A percentile compares a stretch with the other conserved stretches of the same genome.
Evolutionary conservation across 2,329 filamentous ascomycete genomes (phyloP).

Genomic region (Gaeumannomyces sp.): DNA sequence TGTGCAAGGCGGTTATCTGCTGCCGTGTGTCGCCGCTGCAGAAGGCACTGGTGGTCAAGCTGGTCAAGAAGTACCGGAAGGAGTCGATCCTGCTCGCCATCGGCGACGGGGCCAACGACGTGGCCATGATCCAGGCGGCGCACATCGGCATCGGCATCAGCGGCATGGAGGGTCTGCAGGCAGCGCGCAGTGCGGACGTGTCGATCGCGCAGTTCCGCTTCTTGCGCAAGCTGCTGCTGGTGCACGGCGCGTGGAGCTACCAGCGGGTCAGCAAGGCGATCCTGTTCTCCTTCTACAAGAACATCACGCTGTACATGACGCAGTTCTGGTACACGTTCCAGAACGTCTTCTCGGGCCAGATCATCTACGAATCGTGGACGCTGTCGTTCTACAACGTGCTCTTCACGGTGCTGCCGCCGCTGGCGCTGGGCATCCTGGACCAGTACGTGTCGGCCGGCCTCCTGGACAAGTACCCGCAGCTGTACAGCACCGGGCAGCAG

Average conservation of each 20-base stretch:
- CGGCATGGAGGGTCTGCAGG: constrained; percentile 93
- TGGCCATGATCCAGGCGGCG: constrained; percentile 99
- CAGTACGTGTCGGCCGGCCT: constrained; percentile 94
- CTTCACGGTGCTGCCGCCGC: constrained; percentile 88
- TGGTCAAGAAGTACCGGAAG: constrained; percentile 87
- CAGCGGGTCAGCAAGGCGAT: constrained; percentile 96
- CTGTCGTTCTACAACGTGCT: constrained; percentile 99
- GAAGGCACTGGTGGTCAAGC: constrained; percentile 94
- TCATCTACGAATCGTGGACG: constrained; percentile 99
- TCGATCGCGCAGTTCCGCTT: constrained; percentile 94
- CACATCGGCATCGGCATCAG: constrained; percentile 98
- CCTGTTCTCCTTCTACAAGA: constrained; percentile 98
- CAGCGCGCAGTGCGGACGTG: constrained; percentile 90
- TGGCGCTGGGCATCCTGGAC: constrained; percentile 93
- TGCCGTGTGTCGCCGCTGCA: constrained; percentile 94
- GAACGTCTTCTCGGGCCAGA: constrained; percentile 94
- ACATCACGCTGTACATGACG: constrained; percentile 97
- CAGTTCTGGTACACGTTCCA: constrained; percentile 99
- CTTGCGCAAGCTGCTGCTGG: constrained; percentile 85
- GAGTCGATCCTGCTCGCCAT: constrained; percentile 91
- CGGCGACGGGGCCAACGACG: constrained; percentile 95
- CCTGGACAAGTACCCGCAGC: constrained; percentile 89
- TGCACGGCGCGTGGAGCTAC: constrained; percentile 97
- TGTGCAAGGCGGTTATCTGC: constrained; percentile 99
- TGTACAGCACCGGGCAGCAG: constrained; percentile 88